These are phyloP conservation scores for Mucor piriformis DNA, from an alignment of 371 early-diverging fungal genomes.

Conservation along the genomic window DNA sequence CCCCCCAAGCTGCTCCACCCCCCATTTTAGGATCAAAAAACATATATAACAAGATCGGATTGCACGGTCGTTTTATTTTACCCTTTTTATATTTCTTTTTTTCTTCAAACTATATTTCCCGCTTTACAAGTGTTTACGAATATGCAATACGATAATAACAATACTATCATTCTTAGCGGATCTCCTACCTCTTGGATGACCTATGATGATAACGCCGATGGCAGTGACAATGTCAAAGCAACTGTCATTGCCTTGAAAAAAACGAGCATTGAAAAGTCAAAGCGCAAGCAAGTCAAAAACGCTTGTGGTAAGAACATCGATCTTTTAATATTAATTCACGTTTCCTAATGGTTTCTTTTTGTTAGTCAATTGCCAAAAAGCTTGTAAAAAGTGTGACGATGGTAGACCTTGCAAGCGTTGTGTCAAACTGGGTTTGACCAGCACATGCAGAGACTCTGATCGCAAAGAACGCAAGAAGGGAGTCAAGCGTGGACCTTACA, in stretches of 20 bases:
- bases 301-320: constrained; percentile 33
- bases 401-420: constrained; percentile 87
- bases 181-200: neutral
- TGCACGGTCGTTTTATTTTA: constrained; percentile 13
- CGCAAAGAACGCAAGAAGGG: constrained; percentile 88
- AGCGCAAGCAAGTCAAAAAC: constrained; percentile 40
- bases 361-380: constrained; percentile 86
- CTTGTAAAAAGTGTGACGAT: constrained; percentile 93
- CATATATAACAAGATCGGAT: constrained; percentile 13
- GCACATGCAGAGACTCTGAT: constrained; percentile 78
- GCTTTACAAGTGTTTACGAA: neutral
- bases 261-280: constrained; percentile 15
- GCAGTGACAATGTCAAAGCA: neutral
- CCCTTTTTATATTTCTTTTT: constrained; percentile 3
- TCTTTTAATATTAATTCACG: neutral
- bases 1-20: neutral
- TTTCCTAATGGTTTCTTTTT: too few relatives aligned
- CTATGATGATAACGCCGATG: neutral
- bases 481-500: constrained; percentile 84
- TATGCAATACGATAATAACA: constrained; percentile 2
- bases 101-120: neutral
- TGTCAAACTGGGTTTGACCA: constrained; percentile 70
- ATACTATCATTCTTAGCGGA: neutral
- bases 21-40: neutral
- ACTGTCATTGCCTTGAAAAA: neutral